These are phyloP conservation scores for Globisporangium megalacanthum DNA, from an alignment of 352 stramenopile genomes.

Conservation along the genomic window DNA sequence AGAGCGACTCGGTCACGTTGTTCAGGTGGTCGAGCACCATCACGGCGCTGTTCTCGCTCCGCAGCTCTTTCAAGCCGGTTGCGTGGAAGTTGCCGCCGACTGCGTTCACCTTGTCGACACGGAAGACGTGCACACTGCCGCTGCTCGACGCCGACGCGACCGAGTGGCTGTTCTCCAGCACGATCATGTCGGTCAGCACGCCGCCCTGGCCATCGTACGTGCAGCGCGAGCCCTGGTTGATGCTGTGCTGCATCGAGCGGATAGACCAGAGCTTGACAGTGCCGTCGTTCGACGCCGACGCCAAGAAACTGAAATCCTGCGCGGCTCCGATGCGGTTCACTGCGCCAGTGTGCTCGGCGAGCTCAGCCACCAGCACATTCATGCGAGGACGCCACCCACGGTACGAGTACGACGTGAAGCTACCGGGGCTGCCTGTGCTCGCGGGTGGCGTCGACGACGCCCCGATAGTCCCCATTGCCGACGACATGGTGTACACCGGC, in stretches of 20 bases:
- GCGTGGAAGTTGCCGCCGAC: conserved; percentile 66
- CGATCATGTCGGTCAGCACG: conserved; percentile 91
- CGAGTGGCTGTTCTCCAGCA: conserved; percentile 96
- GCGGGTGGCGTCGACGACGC: conserved; percentile 18
- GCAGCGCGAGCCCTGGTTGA: conserved; percentile 89
- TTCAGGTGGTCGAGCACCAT: conserved; percentile 96
- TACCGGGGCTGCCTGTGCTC: conserved; percentile 22
- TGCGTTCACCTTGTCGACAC: conserved; percentile 88
- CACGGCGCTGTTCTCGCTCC: conserved; percentile 88
- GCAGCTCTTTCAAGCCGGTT: conserved; percentile 65
- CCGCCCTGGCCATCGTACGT: conserved; percentile 92
- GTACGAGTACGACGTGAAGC: conserved; percentile 31
- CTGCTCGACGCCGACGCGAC: conserved; percentile 89
- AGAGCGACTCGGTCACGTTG: conserved; percentile 90
- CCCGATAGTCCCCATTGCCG: conserved; percentile 12
- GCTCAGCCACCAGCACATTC: conserved; percentile 74
- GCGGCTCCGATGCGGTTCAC: conserved; percentile 92
- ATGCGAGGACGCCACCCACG: conserved; percentile 82
- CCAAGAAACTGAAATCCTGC: conserved; percentile 95
- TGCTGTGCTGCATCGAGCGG: conserved; percentile 89
- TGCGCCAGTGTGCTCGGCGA: conserved; percentile 91
- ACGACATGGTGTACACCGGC: neutral
- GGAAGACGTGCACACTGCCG: conserved; percentile 94
- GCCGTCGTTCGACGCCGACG: conserved; percentile 94
- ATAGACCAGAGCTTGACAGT: conserved; percentile 96